Evolutionary conservation across 176 grass and related monocot genomes (phyloP), one percentile per base, ranked within the genome.

Genomic region (Puya raimondii): DNA sequence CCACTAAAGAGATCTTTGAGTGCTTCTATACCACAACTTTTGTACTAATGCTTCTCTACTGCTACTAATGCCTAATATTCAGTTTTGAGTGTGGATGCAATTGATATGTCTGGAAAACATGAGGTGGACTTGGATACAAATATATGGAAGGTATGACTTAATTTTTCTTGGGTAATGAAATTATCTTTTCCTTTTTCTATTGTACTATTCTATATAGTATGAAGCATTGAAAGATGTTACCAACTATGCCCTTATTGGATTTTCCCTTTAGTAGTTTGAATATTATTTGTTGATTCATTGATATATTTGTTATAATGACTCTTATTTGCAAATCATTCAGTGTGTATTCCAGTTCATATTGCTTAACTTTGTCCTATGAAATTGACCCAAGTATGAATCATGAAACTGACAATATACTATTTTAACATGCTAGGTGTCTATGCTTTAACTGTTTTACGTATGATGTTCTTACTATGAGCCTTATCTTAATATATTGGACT

Each of bases 61-160:
- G 12, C 10, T 74, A 18, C 33, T 33, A 49, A 54, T 72, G 23
- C 23, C 3, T 72, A 57, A 23, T 74, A 64, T 89, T 29, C 70
- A 97, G 94, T 92, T 54, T 68, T 97, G 71, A 97, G 89, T 74
- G 89, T 92, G 18, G 94, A 97, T 84, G 94, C 89, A 49, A 97
- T 97, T 63, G 94, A 97, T 72, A 97, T 92, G 94, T 97, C 94
- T 23, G 89, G 89, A 49, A 97, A 97, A 65, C 94, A 99, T 78
- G 94, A 99, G 79, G 94, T 99, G 68, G 94, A 99, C 80, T 87
- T 99, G 67, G 81, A 99, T 75, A 99, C 94, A 83, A 97, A 86
- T 76, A 92, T 97, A 71, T 97, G 94, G 94, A 97, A 97, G 94
- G 93, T 90, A 87, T 67, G 68, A 71, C 23, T 66, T 78, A 42